Conservation (phyloP, 495 filamentous ascomycete species). For the Thozetella sp. region DNA sequence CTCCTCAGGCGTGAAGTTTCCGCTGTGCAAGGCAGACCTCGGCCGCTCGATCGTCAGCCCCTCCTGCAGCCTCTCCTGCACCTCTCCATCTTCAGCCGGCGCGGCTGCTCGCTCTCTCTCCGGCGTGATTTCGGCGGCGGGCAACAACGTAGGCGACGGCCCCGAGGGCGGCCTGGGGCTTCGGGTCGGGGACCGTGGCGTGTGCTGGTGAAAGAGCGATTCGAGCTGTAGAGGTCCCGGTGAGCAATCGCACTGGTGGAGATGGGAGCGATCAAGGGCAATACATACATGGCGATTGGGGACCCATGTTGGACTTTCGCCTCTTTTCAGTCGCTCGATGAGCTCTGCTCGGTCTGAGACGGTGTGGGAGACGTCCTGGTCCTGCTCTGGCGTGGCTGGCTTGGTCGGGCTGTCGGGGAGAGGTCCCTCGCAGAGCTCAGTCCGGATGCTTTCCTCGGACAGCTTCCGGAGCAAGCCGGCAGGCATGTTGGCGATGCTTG, state of each 20-base stretch:
- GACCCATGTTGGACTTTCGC: conserved; percentile 76
- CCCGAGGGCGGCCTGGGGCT: conserved; percentile 37
- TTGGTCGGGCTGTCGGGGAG: conserved; percentile 38
- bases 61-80: conserved; percentile 26
- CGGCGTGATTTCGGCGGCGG: conserved; percentile 40
- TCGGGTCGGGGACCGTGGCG: conserved; percentile 24
- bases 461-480: conserved; percentile 16
- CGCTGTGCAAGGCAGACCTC: conserved; percentile 83
- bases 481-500: background rate
- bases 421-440: conserved; percentile 59
- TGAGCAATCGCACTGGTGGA: conserved; percentile 3
- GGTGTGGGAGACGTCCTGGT: conserved; percentile 16
- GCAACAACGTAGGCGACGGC: conserved; percentile 29
- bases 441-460: conserved; percentile 56
- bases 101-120: conserved; percentile 29
- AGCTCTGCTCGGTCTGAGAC: conserved; percentile 70
- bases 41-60: conserved; percentile 78
- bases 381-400: conserved; percentile 29
- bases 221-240: conserved; percentile 28
- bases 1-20: conserved; percentile 76
- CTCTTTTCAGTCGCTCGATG: conserved; percentile 82
- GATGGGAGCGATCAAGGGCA: no score
- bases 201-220: conserved; percentile 32
- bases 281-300: conserved; percentile 64
- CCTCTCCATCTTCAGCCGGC: conserved; percentile 12